Evolutionary conservation across 176 grass and related monocot species (phyloP), one percentile per base, ranked within the genome.

Genomic region (Eremochloa ophiuroides): DNA sequence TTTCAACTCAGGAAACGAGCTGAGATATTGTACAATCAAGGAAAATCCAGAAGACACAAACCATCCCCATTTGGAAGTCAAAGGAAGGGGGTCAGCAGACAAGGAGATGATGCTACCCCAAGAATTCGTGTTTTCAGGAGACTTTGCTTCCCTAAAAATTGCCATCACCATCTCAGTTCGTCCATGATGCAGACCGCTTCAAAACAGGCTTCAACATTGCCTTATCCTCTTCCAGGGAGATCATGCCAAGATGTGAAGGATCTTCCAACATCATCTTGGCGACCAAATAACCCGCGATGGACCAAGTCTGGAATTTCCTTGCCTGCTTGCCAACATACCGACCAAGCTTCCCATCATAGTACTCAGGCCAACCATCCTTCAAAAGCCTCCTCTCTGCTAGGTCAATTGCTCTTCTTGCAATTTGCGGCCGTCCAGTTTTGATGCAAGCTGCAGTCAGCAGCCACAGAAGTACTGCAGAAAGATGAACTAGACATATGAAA

Each of bases 291-390:
- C 94, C 91, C 0, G 94, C 87, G 10, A 97, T 94, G 15, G 94
- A 94, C 94, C 94, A 97, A 17, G 94, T 97, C 79, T 97, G 94
- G 30, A 87, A 94, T 81, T 94, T 97, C 65, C 94, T 83, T 1
- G 94, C 94, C 55, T 97, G 94, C 90, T 97, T 97, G 23, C 94
- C 94, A 3, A 97, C 16, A 66, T 91, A 97, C 51, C 91, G 86
- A 55, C 94, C 94, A 8, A 94, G 89, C 55, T 91, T 97, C 8
- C 94, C 94, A 33, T 97, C 94, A n/a, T 97, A 97, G 33, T 97
- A 97, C 56, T 97, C 94, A n/a, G 94, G 94, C 94, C 94, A 97
- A 64, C 89, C 88, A 74, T 97, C 94, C 64, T 97, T 97, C 41
- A 84, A 84, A 18, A 97, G 75, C 73, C 84, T 88, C 55, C 85